Base-by-base conservation (phyloP, 371 early-diverging fungal genomes). In the Smittium mucronatum region DNA sequence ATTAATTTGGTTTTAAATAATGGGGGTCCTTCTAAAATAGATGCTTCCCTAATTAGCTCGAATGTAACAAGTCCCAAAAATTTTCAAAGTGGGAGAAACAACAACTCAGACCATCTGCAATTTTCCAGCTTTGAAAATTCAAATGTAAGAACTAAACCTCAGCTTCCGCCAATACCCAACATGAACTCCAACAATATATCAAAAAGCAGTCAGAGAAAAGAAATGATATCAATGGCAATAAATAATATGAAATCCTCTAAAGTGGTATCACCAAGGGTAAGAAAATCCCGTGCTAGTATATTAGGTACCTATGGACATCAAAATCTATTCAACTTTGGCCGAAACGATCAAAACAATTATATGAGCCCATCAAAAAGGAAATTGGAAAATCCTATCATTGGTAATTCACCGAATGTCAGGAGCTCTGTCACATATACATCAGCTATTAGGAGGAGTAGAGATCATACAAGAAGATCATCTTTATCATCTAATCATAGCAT, bases 1-100 rank as follows among this genome's bases (percentile, higher is more conserved):
- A 75, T 78, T 69, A 36, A 68, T 34, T 34, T 47, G 15, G 75
- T 79, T 15, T 70, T 64, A 33, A 63, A 66, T 8, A 68, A 68
- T 21, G 79, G 76, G 0, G 79, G 79, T 0, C 76, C 79, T 0
- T 61, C 78, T 5, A 78, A 75, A 15, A 57, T 67, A 2, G 67
- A 67, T 67, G 63, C 65, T 71, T 30, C 61, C 36, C 21, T 65
- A 77, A 63, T 26, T 73, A 72, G 57, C 70, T 70, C 57, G 61
- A 70, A 36, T 59, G 69, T 34, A 70, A 70, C 17, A 73, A 72
- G 57, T 71, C 72, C n/a, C 75, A 75, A 63, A 74, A 74, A 5
- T 71, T 67, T 5, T 69, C 70, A 36, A 64, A 70, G n/a, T 71
- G 71, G 58, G 61, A 64, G 47, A 5, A 61, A 17, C 16, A 63